phyloP scores from a whole-genome alignment of 2,329 filamentous ascomycete genomes.

The Sporothrix brasiliensis region DNA sequence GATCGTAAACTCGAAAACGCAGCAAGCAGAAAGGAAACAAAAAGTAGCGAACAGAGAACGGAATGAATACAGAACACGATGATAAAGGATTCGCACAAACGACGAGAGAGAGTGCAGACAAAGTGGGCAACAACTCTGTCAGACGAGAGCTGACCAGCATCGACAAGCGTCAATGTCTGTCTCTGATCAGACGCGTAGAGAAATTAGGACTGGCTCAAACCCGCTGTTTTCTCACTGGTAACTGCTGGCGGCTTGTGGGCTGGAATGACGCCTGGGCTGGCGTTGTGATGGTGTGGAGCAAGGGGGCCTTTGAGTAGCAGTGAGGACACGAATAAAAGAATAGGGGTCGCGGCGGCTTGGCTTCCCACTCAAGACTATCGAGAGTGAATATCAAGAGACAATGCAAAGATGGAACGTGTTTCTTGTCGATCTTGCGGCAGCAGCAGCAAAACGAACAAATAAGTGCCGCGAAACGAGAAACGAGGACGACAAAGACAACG shows the following conservation, averaged over 20 bases:
- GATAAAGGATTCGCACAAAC: too few relatives aligned
- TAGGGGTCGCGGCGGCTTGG: slow-evolving; percentile 12
- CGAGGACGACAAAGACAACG: neutral
- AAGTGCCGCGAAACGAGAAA: neutral
- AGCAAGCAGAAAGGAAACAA: neutral
- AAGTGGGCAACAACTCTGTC: neutral
- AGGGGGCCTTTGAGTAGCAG: neutral
- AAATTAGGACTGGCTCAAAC: neutral
- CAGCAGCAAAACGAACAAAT: neutral
- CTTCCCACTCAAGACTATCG: neutral
- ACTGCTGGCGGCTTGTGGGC: slow-evolving; percentile 11
- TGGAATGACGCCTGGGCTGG: slow-evolving; percentile 23
- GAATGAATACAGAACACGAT: too few relatives aligned
- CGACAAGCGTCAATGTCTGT: slow-evolving; percentile 9
- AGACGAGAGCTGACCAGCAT: neutral
- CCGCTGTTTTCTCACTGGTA: slow-evolving; percentile 13
- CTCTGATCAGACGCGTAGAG: slow-evolving; percentile 19
- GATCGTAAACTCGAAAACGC: neutral
- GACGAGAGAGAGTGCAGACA: neutral
- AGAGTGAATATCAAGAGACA: too few relatives aligned
- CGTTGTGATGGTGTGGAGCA: neutral
- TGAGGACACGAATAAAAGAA: neutral
- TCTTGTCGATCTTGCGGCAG: slow-evolving; percentile 22
- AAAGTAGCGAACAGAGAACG: too few relatives aligned
- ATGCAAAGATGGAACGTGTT: neutral